Percentiles rank a stretch among this genome's conserved stretches.
Conservation (phyloP, 2,329 filamentous ascomycete genomes). For the Bipolaris victoriae region DNA sequence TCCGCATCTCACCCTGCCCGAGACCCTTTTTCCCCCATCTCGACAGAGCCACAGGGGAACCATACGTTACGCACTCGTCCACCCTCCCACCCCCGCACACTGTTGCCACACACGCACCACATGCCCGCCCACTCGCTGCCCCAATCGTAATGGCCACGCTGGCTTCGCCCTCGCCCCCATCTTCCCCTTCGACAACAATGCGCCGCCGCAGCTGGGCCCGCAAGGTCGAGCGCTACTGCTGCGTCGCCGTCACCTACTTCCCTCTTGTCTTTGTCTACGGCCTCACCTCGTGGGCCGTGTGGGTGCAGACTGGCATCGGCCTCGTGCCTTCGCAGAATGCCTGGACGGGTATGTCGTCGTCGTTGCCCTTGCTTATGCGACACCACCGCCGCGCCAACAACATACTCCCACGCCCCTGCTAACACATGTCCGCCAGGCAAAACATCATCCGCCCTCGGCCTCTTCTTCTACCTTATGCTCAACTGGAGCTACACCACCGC, state of each 20-base stretch:
- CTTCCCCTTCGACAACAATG: slow-evolving; percentile 48
- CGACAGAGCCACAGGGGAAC: slow-evolving; percentile 1
- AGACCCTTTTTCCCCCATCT: slow-evolving; percentile 8
- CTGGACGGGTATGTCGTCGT: slow-evolving; percentile 44
- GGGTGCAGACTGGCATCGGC: slow-evolving; percentile 79
- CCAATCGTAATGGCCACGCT: slow-evolving; percentile 47
- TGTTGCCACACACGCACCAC: slow-evolving; percentile 20
- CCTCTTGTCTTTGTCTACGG: slow-evolving; percentile 89
- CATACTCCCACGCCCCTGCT: background rate
- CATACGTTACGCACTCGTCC: background rate
- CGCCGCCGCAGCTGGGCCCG: slow-evolving; percentile 63
- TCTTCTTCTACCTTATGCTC: slow-evolving; percentile 76
- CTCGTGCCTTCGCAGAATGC: slow-evolving; percentile 41
- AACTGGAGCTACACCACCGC: slow-evolving; percentile 91
- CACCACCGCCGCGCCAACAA: background rate
- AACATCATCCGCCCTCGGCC: slow-evolving; percentile 65
- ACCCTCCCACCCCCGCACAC: background rate
- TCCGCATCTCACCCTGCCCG: slow-evolving; percentile 16
- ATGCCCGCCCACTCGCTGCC: slow-evolving; percentile 32
- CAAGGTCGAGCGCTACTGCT: slow-evolving; percentile 83
- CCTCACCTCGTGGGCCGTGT: slow-evolving; percentile 92
- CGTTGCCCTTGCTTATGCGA: background rate
- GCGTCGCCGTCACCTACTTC: slow-evolving; percentile 77
- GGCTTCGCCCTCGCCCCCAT: slow-evolving; percentile 48
- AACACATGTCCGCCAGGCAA: slow-evolving; percentile 35